Base-by-base conservation (phyloP, 352 stramenopile species). In the Aphanomyces euteiches region DNA sequence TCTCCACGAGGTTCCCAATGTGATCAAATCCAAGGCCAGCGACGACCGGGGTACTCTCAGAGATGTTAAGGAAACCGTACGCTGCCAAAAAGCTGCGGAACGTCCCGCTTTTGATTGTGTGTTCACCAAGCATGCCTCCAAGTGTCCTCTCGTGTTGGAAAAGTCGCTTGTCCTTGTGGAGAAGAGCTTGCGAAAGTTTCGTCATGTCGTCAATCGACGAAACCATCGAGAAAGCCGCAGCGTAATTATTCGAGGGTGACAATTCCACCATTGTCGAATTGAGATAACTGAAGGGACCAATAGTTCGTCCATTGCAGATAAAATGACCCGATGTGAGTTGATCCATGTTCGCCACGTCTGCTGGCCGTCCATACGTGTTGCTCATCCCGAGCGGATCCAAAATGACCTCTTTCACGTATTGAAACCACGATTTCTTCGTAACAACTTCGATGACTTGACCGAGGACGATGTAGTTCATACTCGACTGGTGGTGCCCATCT, bases 21-120 rank as follows among this genome's bases (percentile, higher is more conserved):
- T 79, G 82, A 53, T 91, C 84, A 56, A 91, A 82, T 15, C 82
- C 84, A 36, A 90, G 90, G 4, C 84, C 84, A 3, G 82, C 82
- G 1, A 78, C 72, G 10, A 91, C 28, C 1, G 28, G 28, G 28
- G 28, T 2, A 2, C 28, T 28, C 28, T 28, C 28, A 2, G 28
- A 28, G 28, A 28, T 28, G 28, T 28, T 28, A 2, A 28, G 2
- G 2, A 28, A 28, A 28, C 28, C 28, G 28, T 28, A 28, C 1
- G 1, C 28, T 2, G 28, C 28, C 28, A 28, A 36, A 28, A 0
- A 28, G 2, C 28, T 28, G 19, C n/a, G 5, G 13, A 4, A n/a
- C n/a, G n/a, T n/a, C n/a, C n/a, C 28, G 28, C 0, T 2, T 28
- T 28, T 28, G 28, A 4, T 67, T 0, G 59, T 57, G 5, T 67